Conservation (phyloP, 106 monocot genomes). For the Allium fistulosum region DNA sequence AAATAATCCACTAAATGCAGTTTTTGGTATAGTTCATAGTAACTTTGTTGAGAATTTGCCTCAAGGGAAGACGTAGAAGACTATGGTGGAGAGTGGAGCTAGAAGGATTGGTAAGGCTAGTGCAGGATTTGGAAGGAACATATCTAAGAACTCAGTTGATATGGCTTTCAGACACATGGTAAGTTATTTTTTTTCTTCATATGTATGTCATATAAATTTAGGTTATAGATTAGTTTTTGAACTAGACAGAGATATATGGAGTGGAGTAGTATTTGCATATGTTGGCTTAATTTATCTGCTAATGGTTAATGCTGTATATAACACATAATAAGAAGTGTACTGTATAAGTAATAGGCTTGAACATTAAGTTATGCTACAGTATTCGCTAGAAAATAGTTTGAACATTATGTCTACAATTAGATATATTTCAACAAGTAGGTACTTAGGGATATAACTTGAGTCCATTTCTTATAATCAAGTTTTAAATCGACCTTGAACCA, state of each 20-base stretch:
- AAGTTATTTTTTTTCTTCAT: neutral
- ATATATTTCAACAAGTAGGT: too few species aligned
- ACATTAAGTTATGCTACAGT: neutral
- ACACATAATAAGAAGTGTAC: too few species aligned
- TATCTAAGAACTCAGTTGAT: slow-evolving; percentile 70
- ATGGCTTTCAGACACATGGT: slow-evolving; percentile 82
- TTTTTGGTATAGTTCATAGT: slow-evolving; percentile 13
- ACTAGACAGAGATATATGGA: neutral
- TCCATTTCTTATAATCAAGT: too few species aligned
- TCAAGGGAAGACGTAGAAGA: slow-evolving; percentile 11
- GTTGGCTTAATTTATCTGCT: neutral
- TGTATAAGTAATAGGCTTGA: neutral
- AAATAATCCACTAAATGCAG: slow-evolving; percentile 18
- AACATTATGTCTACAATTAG: too few species aligned
- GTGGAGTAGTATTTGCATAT: neutral
- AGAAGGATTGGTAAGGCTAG: slow-evolving; percentile 16
- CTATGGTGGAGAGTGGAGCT: slow-evolving; percentile 7
- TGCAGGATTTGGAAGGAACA: slow-evolving; percentile 56
- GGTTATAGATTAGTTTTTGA: neutral
- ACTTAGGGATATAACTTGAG: too few species aligned
- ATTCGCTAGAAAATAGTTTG: too few species aligned
- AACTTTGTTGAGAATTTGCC: slow-evolving; percentile 33
- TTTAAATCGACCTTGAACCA: too few species aligned
- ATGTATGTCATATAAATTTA: neutral
- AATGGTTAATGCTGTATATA: neutral